Base-by-base conservation (phyloP, 495 filamentous ascomycete species). In the Aspergillus bertholletiae region DNA sequence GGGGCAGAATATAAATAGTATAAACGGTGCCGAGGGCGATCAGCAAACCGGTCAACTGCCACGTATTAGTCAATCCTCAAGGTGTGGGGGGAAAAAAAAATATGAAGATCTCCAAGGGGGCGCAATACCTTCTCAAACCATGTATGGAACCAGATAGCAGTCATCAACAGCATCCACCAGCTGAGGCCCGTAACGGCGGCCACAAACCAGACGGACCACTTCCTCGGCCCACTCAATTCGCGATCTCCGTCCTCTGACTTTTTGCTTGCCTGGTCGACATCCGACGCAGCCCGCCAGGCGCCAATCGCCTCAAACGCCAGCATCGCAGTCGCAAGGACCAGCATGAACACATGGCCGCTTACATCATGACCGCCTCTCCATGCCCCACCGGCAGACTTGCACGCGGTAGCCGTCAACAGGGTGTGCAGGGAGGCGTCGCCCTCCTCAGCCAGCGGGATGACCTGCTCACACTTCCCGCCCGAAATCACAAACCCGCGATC, bases 121-220 rank as follows among this genome's bases (percentile, higher is more conserved):
- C 30, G 46, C 72, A 79, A 55, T 65, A 90, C 89, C 87, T 97
- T 97, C 74, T 98, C 94, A 65, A 92, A 85, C 94, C 93, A 97
- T 5, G 94, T 97, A 68, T 98, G 94, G 55, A 98, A 98, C 75
- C 92, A 97, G 41, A 91, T 88, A 11, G 92, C 90, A 39, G 94
- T 98, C 94, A 98, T 98, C 46, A 97, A 77, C 69, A 97, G 69
- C 93, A 97, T 97, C 88, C 91, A 97, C 81, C 83, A 86, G 55
- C 84, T 86, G 63, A 96, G 59, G 5, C 71, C 83, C 17, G 68
- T 62, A 45, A 80, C 72, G n/a, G 54, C 63, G 59, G 63, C 73
- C 51, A 66, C 81, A 67, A 66, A 68, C 65, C 60, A 86, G 64
- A 58, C 84, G 65, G 40, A 62, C 80, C 65, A 83, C 59, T 62